Evolutionary conservation across 2,329 filamentous ascomycete genomes (phyloP), one percentile per base, ranked within the genome.

Genomic region (Raffaelea albimanens): DNA sequence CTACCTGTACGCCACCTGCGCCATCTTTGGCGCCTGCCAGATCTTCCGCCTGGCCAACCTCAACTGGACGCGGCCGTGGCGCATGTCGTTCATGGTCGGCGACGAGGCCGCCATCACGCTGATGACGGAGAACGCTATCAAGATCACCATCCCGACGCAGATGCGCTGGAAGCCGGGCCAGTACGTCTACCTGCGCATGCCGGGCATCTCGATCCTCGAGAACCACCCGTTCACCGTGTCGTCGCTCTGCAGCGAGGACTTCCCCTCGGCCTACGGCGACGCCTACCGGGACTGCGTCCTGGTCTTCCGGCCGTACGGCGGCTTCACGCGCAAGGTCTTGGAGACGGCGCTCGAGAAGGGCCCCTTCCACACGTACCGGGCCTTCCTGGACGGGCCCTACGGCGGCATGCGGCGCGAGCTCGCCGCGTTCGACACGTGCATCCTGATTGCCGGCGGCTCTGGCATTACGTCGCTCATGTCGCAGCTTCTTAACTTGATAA

Each of bases 161-260:
- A 86, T 94, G 76, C 83, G 80, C 52, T 97, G 91, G 91, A 83
- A 81, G 60, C 89, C 91, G 1, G 93, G 91, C 5, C 93, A 97
- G 64, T 96, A 94, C 57, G 85, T 96, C 18, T 97, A 96, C 61
- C 73, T 97, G 19, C 82, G 91, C 45, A 95, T 97, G 83, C 91
- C 91, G 0, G 87, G 87, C 2, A 89, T 97, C 56, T 90, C 89
- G 0, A 64, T 94, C 2, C 82, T 96, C 50, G 87, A 95, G 55
- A 96, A 95, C 56, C 93, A 97, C 57, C 91, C 91, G 0, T 97
- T 97, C 61, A 97, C 93, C 0, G 90, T 97, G 47, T 82, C 91
- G 2, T 96, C 89, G 1, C 74, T 95, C 8, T 96, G 89, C 66
- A 94, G 87, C 60, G 85, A 94, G 40, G 89, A 95, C 60, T 95